Evolutionary conservation across 441 rosid species (phyloP), one percentile per base, ranked within the genome.

Genomic region (Euphorbia corollata): DNA sequence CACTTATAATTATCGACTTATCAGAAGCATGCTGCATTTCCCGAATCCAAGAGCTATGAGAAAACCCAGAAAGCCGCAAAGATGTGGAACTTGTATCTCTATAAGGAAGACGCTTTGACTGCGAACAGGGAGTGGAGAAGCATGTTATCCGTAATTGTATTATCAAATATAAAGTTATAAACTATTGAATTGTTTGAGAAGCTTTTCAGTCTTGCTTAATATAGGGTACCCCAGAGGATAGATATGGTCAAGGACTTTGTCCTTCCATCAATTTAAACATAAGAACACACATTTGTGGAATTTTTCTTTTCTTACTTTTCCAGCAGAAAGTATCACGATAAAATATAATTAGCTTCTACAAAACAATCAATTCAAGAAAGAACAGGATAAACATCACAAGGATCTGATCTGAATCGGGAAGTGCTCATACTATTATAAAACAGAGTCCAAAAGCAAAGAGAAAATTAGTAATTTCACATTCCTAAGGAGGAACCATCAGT

Each of bases 11-110:
- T 58, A 90, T 92, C 0, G 97, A 92, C 68, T 78, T 90, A 69
- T 87, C 85, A 22, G 97, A 92, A 69, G 98, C 98, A 77, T 92
- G 86, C 74, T 90, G 98, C 96, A 92, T 88, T 73, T 92, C 89
- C 63, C 84, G 88, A 69, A 92, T 88, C 98, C 96, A 92, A 61
- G 93, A 87, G 75, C 89, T 84, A 71, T 85, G 92, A 43, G 96
- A 89, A 77, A 83, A 88, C 45, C 88, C 92, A 48, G 88, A 73
- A 38, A 68, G 70, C 59, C 86, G 68, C 22, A 78, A 58, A 60
- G 87, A 68, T 24, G 75, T 64, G 60, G 89, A 65, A 64, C 73
- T 87, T 34, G 82, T 77, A 61, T 84, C 90, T 80, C 77, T 83
- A 75, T 67, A 58, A 0, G 98, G 97, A 51, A 88, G 96, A 62